Percentiles rank a stretch among this genome's conserved stretches.
Conservation (phyloP, 495 filamentous ascomycete species). For the Lophiotrema nucula region DNA sequence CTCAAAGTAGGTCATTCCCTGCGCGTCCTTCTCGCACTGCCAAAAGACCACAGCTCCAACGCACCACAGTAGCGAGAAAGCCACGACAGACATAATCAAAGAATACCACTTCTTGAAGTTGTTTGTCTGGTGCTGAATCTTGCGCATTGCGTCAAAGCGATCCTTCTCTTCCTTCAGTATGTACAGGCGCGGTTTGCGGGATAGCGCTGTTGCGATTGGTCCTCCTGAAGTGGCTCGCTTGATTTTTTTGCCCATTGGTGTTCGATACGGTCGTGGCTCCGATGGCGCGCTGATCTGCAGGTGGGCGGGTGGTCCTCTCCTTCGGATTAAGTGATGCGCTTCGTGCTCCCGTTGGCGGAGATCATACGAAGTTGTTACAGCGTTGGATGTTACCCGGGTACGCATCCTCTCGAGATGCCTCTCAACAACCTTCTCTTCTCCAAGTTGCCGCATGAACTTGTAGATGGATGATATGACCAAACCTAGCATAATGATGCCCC, state of each 20-base stretch:
- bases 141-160: conserved; percentile 46
- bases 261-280: background rate
- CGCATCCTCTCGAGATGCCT: conserved; percentile 61
- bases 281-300: conserved; percentile 12
- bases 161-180: conserved; percentile 45
- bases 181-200: conserved; percentile 37
- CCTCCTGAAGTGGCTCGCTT: background rate
- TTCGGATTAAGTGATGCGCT: conserved; percentile 24
- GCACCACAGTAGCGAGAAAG: conserved; percentile 46
- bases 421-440: conserved; percentile 65
- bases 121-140: conserved; percentile 40
- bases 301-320: background rate
- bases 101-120: conserved; percentile 45
- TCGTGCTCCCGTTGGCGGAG: conserved; percentile 26
- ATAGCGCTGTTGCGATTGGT: background rate
- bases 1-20: conserved; percentile 46
- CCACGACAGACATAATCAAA: conserved; percentile 37
- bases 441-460: conserved; percentile 60
- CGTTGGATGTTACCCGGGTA: conserved; percentile 54
- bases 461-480: conserved; percentile 45
- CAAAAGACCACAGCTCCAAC: conserved; percentile 47
- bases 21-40: conserved; percentile 37
- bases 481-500: conserved; percentile 49
- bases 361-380: conserved; percentile 48
- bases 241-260: conserved; percentile 16